phyloP scores from a whole-genome alignment of 805 yeast species.

The Yamadazyma akitaensis region DNA sequence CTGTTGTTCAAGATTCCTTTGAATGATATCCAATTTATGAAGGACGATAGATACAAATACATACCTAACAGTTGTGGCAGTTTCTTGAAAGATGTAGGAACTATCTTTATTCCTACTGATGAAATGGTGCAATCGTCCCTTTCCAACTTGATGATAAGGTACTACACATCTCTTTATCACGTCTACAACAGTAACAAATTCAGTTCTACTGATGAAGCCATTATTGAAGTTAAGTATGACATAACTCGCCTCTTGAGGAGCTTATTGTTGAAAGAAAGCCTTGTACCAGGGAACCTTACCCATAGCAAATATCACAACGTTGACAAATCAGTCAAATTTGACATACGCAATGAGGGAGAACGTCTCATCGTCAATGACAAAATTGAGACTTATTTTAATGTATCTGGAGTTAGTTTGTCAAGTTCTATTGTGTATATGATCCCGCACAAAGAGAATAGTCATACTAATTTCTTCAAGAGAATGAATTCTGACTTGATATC shows the following conservation, averaged over 20 bases:
- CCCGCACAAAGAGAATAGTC: conserved; percentile 9
- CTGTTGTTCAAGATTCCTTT: conserved; percentile 10
- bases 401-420: conserved; percentile 19
- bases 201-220: conserved; percentile 29
- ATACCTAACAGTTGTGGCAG: conserved; percentile 25
- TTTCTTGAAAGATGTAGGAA: conserved; percentile 23
- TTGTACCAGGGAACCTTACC: conserved; percentile 4
- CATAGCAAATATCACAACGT: conserved; percentile 1
- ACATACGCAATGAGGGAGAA: conserved; percentile 11
- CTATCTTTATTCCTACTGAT: conserved; percentile 37
- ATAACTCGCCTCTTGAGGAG: conserved; percentile 22
- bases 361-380: conserved; percentile 19
- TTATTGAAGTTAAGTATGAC: conserved; percentile 28
- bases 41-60: conserved; percentile 9
- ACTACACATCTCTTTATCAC: conserved; percentile 27
- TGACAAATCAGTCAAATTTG: conserved; percentile 11
- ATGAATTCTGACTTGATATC: conserved; percentile 21
- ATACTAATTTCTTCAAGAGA: conserved; percentile 17
- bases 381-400: conserved; percentile 14
- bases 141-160: conserved; percentile 23
- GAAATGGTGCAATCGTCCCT: conserved; percentile 22
- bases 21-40: conserved; percentile 2
- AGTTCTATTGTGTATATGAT: conserved; percentile 38
- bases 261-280: not conserved
- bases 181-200: conserved; percentile 15